These are phyloP conservation scores for Sarocladium kiliense DNA, from an alignment of 2,329 filamentous ascomycete species.

Conservation along the genomic window DNA sequence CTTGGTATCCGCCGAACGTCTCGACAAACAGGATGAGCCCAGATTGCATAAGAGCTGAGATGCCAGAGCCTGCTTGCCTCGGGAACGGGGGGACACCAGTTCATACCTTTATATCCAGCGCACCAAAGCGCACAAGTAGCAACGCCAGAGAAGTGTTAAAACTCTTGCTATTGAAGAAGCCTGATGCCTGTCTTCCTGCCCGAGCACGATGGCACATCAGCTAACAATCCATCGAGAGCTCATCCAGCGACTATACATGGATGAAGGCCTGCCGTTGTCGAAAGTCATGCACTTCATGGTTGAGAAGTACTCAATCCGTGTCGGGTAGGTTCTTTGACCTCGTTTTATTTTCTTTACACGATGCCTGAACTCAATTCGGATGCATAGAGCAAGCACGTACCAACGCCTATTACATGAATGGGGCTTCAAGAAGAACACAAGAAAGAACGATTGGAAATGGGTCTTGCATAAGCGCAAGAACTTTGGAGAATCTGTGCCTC, in stretches of 20 bases:
- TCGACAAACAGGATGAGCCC: background rate
- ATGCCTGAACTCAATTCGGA: no score
- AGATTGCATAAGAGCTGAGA: background rate
- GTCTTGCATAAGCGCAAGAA: background rate
- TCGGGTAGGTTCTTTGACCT: background rate
- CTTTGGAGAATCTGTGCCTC: background rate
- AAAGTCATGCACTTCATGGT: background rate
- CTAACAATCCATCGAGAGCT: background rate
- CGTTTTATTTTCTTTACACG: no score
- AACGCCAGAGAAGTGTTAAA: no score
- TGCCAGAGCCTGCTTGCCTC: no score
- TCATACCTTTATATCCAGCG: no score
- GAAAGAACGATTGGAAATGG: background rate
- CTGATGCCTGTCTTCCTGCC: no score
- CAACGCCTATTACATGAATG: background rate
- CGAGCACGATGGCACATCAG: background rate
- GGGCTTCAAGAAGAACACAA: background rate
- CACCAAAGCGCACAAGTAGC: no score
- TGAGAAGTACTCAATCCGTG: background rate
- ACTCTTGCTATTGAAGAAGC: no score
- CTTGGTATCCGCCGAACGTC: background rate
- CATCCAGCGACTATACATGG: background rate
- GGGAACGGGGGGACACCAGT: no score
- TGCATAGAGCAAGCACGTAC: background rate
- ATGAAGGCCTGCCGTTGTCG: background rate